Evolutionary conservation across 164 flowering plant species (phyloP).

Genomic region (Piper betle): DNA sequence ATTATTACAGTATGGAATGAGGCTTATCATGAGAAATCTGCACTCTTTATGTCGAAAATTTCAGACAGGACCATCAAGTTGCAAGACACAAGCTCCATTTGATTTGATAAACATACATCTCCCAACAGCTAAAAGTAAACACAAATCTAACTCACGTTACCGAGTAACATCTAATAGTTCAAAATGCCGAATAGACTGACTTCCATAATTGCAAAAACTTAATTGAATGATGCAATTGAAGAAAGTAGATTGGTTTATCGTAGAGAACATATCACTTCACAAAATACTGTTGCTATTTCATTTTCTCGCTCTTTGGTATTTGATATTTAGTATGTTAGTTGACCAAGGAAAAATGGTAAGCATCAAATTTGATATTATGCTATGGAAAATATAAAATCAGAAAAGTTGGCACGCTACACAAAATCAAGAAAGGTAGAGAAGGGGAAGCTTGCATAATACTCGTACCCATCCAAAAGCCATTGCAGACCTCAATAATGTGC

Average conservation of each 20-base stretch:
- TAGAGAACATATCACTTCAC: not conserved
- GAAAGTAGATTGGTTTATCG: not conserved
- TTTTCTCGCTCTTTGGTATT: not conserved
- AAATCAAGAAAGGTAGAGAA: not conserved
- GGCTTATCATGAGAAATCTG: not conserved
- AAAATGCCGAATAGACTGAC: not conserved
- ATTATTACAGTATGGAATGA: not conserved
- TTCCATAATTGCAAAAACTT: too few species aligned
- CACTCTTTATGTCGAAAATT: not conserved
- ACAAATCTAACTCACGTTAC: too few species aligned
- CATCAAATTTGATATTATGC: not conserved
- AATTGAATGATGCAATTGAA: too few species aligned
- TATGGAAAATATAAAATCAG: not conserved
- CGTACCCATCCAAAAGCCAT: constrained; percentile 88
- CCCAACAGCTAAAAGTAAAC: too few species aligned
- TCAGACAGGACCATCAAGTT: not conserved
- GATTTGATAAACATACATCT: too few species aligned
- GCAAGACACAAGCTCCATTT: not conserved
- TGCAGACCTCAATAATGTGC: constrained; percentile 81
- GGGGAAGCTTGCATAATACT: not conserved
- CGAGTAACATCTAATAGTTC: too few species aligned
- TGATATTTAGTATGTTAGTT: too few species aligned
- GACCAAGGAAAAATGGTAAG: too few species aligned
- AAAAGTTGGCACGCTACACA: too few species aligned
- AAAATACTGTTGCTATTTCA: too few species aligned